Base-by-base conservation (phyloP, 495 filamentous ascomycete species). In the Podospora didyma region DNA sequence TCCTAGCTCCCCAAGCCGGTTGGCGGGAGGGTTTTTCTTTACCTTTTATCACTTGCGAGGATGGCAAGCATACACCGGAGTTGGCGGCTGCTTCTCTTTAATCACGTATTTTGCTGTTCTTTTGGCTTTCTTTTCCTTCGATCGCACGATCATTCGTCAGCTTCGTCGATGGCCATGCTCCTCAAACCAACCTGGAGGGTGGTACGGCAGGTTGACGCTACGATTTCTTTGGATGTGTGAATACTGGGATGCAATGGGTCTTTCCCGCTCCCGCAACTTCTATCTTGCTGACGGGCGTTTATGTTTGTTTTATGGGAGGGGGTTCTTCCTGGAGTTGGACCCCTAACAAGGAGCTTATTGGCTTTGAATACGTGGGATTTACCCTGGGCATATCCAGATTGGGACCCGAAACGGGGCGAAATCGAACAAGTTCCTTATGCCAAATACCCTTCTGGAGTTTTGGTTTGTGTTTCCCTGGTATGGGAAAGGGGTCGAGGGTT, bases 361-460 rank as follows among this genome's bases (percentile, higher is more conserved):
- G 41, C 46, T 44, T n/a, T 35, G 41, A 23, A 28, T 46, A 37
- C 48, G 51, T 47, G 21, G 11, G 12, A 23, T 46, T 49, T 58
- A 35, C 39, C 56, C 49, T 24, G 17, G 48, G 46, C 22, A 51
- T 39, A 46, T 23, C 10, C 31, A 46, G 54, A 52, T 24, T 58
- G 48, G 55, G 35, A 37, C 44, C 37, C 10, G 48, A 49, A 37
- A 34, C 26, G 26, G 22, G 45, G 41, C 45, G 12, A 52, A 45
- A 17, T 24, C 22, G 39, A 47, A 24, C 47, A 52, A 58, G 20
- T 22, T 51, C 41, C 39, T 20, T 46, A 42, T 47, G 56, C 49
- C 37, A 58, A 58, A 58, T 58, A 58, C 56, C 56, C 56, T 26
- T 58, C 31, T 46, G 49, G 51, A 51, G 56, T 58, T 52, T 46